A percentile compares a stretch with the other conserved stretches of the same genome.
phyloP scores from a whole-genome alignment of 1,284 basidiomycete genomes.

The Sphaerobolus stellatus region DNA sequence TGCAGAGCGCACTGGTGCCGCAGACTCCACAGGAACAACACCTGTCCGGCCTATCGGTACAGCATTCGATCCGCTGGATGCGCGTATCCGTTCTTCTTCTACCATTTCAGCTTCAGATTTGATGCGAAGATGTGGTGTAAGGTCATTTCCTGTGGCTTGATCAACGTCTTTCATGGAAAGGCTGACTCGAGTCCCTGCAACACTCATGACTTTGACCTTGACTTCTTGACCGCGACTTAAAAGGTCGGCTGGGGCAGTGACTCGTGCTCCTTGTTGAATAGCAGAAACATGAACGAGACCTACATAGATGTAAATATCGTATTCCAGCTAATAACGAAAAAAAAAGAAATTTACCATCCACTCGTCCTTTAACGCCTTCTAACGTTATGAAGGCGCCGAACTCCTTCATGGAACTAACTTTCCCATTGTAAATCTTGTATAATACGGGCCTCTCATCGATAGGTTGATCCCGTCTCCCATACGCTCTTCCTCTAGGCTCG shows the following conservation, averaged over 20 bases:
- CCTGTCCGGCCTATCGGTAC: conserved; percentile 49
- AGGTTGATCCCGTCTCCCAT: conserved; percentile 40
- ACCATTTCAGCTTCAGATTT: conserved; percentile 87
- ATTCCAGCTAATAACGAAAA: conserved; percentile 1
- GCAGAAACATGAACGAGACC: conserved; percentile 96
- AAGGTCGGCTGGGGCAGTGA: conserved; percentile 86
- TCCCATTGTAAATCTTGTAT: conserved; percentile 94
- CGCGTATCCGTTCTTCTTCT: conserved; percentile 73
- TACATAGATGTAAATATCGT: conserved; percentile 32
- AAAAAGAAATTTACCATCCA: conserved; percentile 68
- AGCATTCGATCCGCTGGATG: conserved; percentile 66
- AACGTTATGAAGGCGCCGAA: conserved; percentile 94
- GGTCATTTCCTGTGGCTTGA: conserved; percentile 84
- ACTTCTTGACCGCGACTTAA: conserved; percentile 82
- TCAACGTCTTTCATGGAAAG: conserved; percentile 99
- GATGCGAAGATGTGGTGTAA: conserved; percentile 91
- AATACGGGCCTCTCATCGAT: conserved; percentile 84
- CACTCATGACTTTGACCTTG: conserved; percentile 95
- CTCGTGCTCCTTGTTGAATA: conserved; percentile 80
- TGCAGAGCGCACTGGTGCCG: conserved; percentile 64
- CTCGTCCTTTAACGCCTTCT: conserved; percentile 82
- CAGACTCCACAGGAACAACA: conserved; percentile 39
- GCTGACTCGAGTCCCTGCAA: conserved; percentile 77
- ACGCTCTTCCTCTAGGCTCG: conserved; percentile 39
- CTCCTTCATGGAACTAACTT: conserved; percentile 85